Percentiles rank a stretch among this genome's conserved stretches.
phyloP scores from a whole-genome alignment of 768 basidiomycete genomes.

The Suillus spraguei region DNA sequence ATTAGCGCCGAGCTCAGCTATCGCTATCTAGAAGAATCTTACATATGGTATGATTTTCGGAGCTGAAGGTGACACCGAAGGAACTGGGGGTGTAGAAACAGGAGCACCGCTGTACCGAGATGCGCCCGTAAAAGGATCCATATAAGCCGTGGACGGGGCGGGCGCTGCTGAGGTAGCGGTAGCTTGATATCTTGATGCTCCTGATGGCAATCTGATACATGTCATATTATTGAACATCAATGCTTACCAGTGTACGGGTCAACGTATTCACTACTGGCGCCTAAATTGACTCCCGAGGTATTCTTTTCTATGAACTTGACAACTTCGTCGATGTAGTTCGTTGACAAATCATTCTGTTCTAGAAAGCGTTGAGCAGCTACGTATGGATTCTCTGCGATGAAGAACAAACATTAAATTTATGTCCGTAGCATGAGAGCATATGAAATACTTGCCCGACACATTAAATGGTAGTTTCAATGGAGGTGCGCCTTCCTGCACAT shows the following conservation, averaged over 20 bases:
- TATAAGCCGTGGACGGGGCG: conserved; percentile 40
- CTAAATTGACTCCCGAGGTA: conserved; percentile 75
- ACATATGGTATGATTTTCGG: conserved; percentile 57
- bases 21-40: conserved; percentile 21
- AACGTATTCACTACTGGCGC: conserved; percentile 59
- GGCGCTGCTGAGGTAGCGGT: conserved; percentile 34
- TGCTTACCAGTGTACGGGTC: conserved; percentile 88
- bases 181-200: conserved; percentile 64
- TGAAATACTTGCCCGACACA: conserved; percentile 59
- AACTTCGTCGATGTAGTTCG: conserved; percentile 85
- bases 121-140: conserved; percentile 76
- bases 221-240: background rate
- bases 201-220: conserved; percentile 31
- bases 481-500: conserved; percentile 90
- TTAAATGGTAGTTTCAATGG: conserved; percentile 96
- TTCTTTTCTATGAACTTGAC: conserved; percentile 94
- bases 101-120: conserved; percentile 58
- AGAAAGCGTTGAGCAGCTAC: conserved; percentile 89
- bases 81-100: conserved; percentile 35
- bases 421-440: background rate
- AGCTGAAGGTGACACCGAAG: conserved; percentile 31
- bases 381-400: conserved; percentile 81
- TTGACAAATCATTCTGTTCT: conserved; percentile 77
- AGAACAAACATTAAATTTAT: background rate
- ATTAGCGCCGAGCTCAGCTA: conserved; percentile 1